These are phyloP conservation scores for Elaphomyces granulatus DNA, from an alignment of 495 filamentous ascomycete species.

Conservation along the genomic window DNA sequence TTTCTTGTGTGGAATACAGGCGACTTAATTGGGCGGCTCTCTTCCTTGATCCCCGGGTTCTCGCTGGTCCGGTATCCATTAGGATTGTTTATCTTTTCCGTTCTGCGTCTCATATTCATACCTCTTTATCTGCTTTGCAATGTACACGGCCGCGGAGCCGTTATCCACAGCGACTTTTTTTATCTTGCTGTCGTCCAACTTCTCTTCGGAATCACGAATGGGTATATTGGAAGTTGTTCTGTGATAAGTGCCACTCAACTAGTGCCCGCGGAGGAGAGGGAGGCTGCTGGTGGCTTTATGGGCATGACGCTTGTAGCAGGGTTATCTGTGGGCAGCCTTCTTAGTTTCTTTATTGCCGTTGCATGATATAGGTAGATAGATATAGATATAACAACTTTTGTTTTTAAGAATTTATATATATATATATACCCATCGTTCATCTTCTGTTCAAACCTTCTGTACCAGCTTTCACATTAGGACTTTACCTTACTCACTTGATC, in stretches of 20 bases:
- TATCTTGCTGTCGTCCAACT: slow-evolving; percentile 76
- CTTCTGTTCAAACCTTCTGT: no score
- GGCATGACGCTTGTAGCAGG: slow-evolving; percentile 73
- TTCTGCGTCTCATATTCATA: slow-evolving; percentile 54
- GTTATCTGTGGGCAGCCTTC: slow-evolving; percentile 67
- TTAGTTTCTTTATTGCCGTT: slow-evolving; percentile 64
- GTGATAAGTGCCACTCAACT: slow-evolving; percentile 83
- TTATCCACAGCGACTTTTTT: slow-evolving; percentile 66
- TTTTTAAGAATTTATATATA: no score
- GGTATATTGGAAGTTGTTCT: slow-evolving; percentile 64
- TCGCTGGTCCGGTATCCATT: slow-evolving; percentile 46
- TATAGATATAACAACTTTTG: no score
- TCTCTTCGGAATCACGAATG: slow-evolving; percentile 71
- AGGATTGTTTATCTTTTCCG: slow-evolving; percentile 45
- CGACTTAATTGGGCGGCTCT: slow-evolving; percentile 64
- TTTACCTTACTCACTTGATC: no score
- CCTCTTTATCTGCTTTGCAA: slow-evolving; percentile 88
- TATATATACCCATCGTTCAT: no score
- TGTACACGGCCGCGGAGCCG: slow-evolving; percentile 50
- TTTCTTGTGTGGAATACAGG: slow-evolving; percentile 94
- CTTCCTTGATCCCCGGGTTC: slow-evolving; percentile 47
- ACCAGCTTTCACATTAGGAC: no score
- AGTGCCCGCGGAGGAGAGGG: slow-evolving; percentile 65
- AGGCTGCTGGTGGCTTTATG: slow-evolving; percentile 92
- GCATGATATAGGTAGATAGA: no score